Base-by-base conservation (phyloP, 352 stramenopile species). In the Phytopythium boreale region DNA sequence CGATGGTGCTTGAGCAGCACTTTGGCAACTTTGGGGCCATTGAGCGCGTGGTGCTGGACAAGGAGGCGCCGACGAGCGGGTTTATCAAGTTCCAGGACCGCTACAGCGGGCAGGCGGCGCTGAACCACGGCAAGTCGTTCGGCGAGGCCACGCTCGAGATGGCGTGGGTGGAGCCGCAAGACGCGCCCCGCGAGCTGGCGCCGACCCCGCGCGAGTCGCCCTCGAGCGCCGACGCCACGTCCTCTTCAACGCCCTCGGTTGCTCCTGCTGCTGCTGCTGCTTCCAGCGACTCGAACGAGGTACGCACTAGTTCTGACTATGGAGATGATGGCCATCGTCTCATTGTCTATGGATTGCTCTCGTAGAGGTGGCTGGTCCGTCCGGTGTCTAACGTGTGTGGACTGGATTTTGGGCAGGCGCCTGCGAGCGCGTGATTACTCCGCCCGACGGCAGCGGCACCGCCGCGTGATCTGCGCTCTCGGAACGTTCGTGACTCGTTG, bases 81-180 rank as follows among this genome's bases (percentile, higher is more conserved):
- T 94, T 82, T 56, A 90, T 96, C 69, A 92, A 96, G 69, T 96
- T 96, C 56, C 75, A 89, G 47, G 85, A 96, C 58, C 79, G 87
- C 29, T 93, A 92, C 63, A 72, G 71, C 4, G 87, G 80, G 11
- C 84, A 96, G 56, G 75, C 82, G 12, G 87, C 84, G 47, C 59
- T 93, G 41, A 79, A 47, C 26, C 84, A 88, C 56, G 84, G 84
- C 56, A 74, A 72, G 37, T 50, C 82, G 59, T 92, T 82, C 58
- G 81, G 79, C 24, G 72, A 88, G 46, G 75, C 79, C 26, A 73
- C 80, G 49, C 61, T 93, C 63, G 64, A 88, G 59, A 74, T 93
- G 69, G 63, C 53, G 34, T 93, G 82, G 82, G 80, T 85, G 15
- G 82, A 92, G 61, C 63, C 76, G 10, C 70, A 87, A 39, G 74